Percentiles rank a stretch among this genome's conserved stretches.
Conservation (phyloP, 164 flowering plant genomes). For the Chimonanthus salicifolius region DNA sequence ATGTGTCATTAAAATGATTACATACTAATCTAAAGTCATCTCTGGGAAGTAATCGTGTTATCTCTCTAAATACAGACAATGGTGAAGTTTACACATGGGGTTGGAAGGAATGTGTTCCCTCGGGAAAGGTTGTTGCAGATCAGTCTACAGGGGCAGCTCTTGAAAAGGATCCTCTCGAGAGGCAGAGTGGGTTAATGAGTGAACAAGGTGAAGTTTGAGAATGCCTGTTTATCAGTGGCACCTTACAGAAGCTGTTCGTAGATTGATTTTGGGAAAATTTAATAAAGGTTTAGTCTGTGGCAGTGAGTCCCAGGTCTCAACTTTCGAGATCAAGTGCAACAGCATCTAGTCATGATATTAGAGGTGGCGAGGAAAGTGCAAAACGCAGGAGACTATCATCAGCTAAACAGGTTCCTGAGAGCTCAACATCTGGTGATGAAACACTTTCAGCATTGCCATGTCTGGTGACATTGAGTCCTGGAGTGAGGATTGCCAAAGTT, state of each 20-base stretch:
- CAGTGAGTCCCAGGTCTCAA: slow-evolving; percentile 77
- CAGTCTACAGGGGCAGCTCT: slow-evolving; percentile 25
- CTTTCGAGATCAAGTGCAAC: slow-evolving; percentile 46
- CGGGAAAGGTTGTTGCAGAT: slow-evolving; percentile 76
- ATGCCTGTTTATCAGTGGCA: slow-evolving; percentile 1
- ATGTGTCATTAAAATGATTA: neutral
- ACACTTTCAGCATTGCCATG: slow-evolving; percentile 81
- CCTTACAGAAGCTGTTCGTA: neutral
- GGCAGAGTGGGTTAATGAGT: slow-evolving; percentile 38
- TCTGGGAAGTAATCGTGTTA: neutral
- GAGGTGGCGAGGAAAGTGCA: slow-evolving; percentile 55
- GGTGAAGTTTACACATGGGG: slow-evolving; percentile 99
- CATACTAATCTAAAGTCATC: no score
- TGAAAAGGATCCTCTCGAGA: slow-evolving; percentile 51
- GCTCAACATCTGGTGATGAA: slow-evolving; percentile 72
- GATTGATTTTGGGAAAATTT: slow-evolving; percentile 20
- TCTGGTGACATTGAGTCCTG: slow-evolving; percentile 71
- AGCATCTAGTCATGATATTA: slow-evolving; percentile 35
- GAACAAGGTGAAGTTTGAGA: slow-evolving; percentile 58
- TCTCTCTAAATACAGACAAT: slow-evolving; percentile 27
- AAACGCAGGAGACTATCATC: slow-evolving; percentile 75
- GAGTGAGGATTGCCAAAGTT: slow-evolving; percentile 73
- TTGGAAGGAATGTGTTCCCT: slow-evolving; percentile 97
- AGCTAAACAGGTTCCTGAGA: slow-evolving; percentile 61
- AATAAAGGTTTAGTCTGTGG: slow-evolving; percentile 13